Conservation (phyloP, 495 filamentous ascomycete species). For the Penicillium tannophilum region DNA sequence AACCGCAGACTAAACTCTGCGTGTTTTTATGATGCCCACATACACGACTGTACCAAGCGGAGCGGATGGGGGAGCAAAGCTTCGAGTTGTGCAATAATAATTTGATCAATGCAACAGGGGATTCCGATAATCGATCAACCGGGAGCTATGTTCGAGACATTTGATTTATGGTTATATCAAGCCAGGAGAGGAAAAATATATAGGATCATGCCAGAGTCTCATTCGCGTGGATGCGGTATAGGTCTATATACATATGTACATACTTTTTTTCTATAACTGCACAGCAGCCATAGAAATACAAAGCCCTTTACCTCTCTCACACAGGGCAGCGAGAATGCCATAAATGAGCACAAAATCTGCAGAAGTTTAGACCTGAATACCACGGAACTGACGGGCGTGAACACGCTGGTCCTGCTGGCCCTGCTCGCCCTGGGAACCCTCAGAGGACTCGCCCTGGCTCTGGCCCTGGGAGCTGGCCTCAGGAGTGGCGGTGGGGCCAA, state of each 20-base stretch:
- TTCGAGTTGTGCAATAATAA: too few relatives aligned
- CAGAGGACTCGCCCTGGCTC: slow-evolving; percentile 2
- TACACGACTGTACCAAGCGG: too few relatives aligned
- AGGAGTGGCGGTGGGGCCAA: slow-evolving; percentile 1
- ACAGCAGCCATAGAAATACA: slow-evolving; percentile 23
- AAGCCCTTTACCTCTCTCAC: slow-evolving; percentile 16
- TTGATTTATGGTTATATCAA: neutral
- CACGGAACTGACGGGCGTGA: slow-evolving; percentile 35
- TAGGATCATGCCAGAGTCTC: neutral
- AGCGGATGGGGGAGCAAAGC: too few relatives aligned
- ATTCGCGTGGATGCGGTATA: slow-evolving; percentile 1
- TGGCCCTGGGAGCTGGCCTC: neutral
- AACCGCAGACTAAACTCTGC: too few relatives aligned
- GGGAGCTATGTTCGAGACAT: too few relatives aligned
- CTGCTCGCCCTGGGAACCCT: neutral
- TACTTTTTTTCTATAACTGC: slow-evolving; percentile 21
- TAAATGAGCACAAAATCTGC: slow-evolving; percentile 16
- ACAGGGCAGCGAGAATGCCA: slow-evolving; percentile 15
- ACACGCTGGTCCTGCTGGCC: slow-evolving; percentile 22
- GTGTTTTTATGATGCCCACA: too few relatives aligned
- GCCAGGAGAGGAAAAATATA: neutral
- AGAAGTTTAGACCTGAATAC: slow-evolving; percentile 19
- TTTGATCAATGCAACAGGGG: too few relatives aligned
- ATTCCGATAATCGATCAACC: too few relatives aligned
- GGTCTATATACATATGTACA: slow-evolving; percentile 9